Evolutionary conservation across 352 stramenopile genomes (phyloP).

Genomic region (Thraustochytrium sp.): DNA sequence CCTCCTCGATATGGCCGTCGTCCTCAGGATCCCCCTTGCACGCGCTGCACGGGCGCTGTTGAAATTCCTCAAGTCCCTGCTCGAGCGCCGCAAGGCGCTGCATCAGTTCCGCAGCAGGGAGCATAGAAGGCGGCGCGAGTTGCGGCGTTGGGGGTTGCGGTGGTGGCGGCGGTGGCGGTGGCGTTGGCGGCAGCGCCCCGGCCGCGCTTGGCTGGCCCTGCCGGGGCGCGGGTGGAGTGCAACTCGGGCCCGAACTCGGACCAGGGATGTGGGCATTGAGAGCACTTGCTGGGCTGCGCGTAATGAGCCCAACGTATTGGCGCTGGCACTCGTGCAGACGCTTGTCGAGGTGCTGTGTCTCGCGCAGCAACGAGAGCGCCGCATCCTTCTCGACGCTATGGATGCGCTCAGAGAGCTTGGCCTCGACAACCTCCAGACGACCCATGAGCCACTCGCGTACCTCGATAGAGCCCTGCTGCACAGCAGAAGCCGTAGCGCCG

Average conservation of each 20-base stretch:
- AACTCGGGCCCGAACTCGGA: no score
- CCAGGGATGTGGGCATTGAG: no score
- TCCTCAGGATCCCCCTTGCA: no score
- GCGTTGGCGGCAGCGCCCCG: no score
- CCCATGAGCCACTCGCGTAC: neutral
- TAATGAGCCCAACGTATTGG: neutral
- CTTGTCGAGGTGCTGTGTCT: neutral
- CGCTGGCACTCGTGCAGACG: neutral
- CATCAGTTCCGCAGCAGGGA: neutral
- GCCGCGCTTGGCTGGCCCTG: no score
- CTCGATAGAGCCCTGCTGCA: neutral
- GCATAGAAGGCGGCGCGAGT: neutral
- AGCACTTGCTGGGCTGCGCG: neutral
- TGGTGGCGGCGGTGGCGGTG: neutral
- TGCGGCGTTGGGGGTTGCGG: neutral
- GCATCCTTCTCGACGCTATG: neutral
- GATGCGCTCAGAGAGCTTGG: neutral
- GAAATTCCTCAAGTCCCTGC: no score
- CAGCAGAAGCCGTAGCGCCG: neutral
- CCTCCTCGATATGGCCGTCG: no score
- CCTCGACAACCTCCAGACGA: neutral
- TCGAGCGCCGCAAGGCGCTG: no score
- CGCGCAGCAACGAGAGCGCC: neutral
- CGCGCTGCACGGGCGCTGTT: no score
- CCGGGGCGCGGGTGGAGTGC: no score